phyloP scores from a whole-genome alignment of 208 protist genomes.

The Jaenimonas drosophilae region DNA sequence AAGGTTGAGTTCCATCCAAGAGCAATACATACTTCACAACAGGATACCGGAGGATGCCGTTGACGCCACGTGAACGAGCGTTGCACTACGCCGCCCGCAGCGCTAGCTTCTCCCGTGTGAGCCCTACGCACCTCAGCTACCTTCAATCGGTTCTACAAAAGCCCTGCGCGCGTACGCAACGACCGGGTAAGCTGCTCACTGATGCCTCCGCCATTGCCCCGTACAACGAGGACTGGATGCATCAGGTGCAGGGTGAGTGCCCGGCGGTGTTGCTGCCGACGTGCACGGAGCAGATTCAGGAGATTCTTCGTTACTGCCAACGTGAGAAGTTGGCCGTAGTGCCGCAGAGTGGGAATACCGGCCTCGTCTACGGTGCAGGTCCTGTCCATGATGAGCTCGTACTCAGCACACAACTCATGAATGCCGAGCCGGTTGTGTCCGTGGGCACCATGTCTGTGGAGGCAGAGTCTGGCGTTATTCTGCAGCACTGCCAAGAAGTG shows the following conservation, averaged over 20 bases:
- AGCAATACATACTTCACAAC: conserved; percentile 5
- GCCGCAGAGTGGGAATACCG: conserved; percentile 96
- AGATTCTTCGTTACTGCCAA: conserved; percentile 91
- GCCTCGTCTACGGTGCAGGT: conserved; percentile 91
- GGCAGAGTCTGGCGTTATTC: conserved; percentile 85
- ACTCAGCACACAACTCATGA: conserved; percentile 85
- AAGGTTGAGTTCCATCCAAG: conserved; percentile 1
- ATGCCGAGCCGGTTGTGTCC: conserved; percentile 70
- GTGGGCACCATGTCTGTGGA: conserved; percentile 52
- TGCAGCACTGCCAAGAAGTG: conserved; percentile 83
- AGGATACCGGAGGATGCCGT: conserved; percentile 10
- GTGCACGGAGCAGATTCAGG: conserved; percentile 42
- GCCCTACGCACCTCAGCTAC: conserved; percentile 30
- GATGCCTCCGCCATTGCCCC: conserved; percentile 26
- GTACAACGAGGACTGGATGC: conserved; percentile 68
- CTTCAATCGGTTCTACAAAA: conserved; percentile 31
- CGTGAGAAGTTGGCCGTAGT: conserved; percentile 85
- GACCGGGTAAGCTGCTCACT: conserved; percentile 34
- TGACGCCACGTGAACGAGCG: conserved; percentile 31
- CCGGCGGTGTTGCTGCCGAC: conserved; percentile 52
- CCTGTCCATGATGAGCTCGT: conserved; percentile 91
- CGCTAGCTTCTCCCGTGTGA: conserved; percentile 29
- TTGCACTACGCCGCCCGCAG: conserved; percentile 56
- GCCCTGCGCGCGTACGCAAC: conserved; percentile 29
- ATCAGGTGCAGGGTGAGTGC: conserved; percentile 32